Conservation (phyloP, 169 alveolate genomes). For the Eimeria necatrix region DNA sequence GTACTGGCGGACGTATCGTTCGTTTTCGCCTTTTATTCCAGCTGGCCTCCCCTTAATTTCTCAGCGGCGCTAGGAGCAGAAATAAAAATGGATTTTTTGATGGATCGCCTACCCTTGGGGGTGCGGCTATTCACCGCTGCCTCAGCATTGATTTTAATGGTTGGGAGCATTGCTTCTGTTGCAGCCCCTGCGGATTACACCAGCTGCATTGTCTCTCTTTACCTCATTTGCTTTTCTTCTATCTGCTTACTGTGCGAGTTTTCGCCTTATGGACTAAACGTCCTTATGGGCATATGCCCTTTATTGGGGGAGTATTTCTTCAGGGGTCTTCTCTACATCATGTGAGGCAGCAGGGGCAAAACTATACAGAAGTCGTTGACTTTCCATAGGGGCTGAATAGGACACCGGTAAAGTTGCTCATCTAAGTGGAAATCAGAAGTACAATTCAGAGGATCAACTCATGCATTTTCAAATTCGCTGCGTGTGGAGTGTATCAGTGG, state of each 20-base stretch:
- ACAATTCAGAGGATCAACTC: too few species aligned
- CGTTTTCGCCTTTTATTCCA: too few species aligned
- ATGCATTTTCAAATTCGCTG: too few species aligned
- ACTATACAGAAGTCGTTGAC: not conserved
- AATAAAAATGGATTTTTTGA: conserved; percentile 44
- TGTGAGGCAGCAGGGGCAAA: conserved; percentile 23
- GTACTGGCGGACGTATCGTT: too few species aligned
- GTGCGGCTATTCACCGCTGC: conserved; percentile 76
- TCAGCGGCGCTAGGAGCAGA: not conserved
- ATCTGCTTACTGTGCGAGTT: conserved; percentile 72
- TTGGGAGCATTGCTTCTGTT: conserved; percentile 66
- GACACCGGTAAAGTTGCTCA: too few species aligned
- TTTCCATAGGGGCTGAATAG: not conserved
- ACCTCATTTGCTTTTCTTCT: conserved; percentile 45
- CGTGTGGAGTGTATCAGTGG: too few species aligned
- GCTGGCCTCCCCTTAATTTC: too few species aligned
- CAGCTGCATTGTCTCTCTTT: conserved; percentile 42
- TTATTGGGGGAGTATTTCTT: conserved; percentile 78
- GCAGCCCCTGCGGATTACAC: conserved; percentile 78
- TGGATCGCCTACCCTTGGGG: conserved; percentile 74
- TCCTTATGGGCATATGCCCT: conserved; percentile 78
- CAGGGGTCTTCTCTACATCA: conserved; percentile 72
- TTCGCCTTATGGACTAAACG: conserved; percentile 79
- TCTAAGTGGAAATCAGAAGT: too few species aligned
- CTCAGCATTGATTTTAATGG: conserved; percentile 52